Evolutionary conservation across 1,139 yeast species (phyloP).

Genomic region (Kodamaea derodonti): DNA sequence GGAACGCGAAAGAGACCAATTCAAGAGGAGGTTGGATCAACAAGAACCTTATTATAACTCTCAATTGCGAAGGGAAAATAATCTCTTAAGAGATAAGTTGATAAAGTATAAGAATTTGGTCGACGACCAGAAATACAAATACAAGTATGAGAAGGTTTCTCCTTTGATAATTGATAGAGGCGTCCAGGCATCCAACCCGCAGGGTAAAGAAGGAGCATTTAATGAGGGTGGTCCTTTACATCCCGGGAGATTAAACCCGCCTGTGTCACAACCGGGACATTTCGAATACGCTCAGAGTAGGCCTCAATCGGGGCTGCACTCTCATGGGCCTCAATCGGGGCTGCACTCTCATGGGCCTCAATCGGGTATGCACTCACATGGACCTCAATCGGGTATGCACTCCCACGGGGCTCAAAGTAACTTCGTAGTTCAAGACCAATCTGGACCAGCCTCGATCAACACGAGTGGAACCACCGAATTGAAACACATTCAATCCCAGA

Average conservation of each 20-base stretch:
- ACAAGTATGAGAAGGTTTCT: neutral
- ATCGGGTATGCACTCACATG: neutral
- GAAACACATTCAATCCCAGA: slow-evolving; percentile 1
- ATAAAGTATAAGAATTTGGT: slow-evolving; percentile 32
- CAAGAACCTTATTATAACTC: slow-evolving; percentile 14
- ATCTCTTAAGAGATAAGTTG: slow-evolving; percentile 29
- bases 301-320: neutral
- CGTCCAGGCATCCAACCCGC: neutral
- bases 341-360: neutral
- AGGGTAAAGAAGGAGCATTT: neutral
- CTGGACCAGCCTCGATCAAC: too few species aligned
- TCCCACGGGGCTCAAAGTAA: neutral
- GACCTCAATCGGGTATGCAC: neutral
- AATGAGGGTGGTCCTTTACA: neutral
- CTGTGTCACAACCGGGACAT: too few species aligned
- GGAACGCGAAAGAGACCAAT: slow-evolving; percentile 13
- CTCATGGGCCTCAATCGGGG: neutral
- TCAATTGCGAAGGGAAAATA: slow-evolving; percentile 24
- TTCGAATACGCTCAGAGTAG: too few species aligned
- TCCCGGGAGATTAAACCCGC: too few species aligned
- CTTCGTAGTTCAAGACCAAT: neutral
- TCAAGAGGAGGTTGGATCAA: slow-evolving; percentile 10
- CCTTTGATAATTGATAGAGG: neutral
- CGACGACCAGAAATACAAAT: slow-evolving; percentile 13
- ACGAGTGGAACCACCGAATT: slow-evolving; percentile 1